Base-by-base conservation (phyloP, 352 stramenopile species). In the Phytophthora hibernalis region DNA sequence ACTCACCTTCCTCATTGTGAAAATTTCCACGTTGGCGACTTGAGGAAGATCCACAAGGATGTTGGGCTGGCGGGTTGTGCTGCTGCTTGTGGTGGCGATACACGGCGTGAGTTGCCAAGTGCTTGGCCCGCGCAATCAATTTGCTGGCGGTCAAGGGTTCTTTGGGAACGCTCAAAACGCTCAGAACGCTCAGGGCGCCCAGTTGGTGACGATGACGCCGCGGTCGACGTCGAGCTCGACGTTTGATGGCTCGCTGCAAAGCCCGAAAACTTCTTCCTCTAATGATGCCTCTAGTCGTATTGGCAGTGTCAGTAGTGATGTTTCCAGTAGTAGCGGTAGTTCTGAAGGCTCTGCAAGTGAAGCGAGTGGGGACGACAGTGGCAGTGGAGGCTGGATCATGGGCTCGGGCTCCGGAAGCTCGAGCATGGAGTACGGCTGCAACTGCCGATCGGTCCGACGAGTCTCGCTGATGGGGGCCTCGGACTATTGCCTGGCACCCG, bases 401-500 rank as follows among this genome's bases (percentile, higher is more conserved):
- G 44, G 50, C 22, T 68, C 54, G 11, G 78, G 64, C 21, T 74
- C 64, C 9, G 54, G 62, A 20, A 79, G 75, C 20, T 72, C 58
- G 8, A 76, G 49, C 31, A 38, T 77, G 38, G 68, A 73, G 60
- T 85, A 89, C 45, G 77, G 53, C 10, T 89, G 81, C 51, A 54
- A 63, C 38, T 89, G 81, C 59, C 71, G 61, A 22, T 66, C 68
- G 5, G 44, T 81, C 15, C 72, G 72, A 9, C 72, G 74, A 24
- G 85, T 90, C 16, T 93, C 85, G 52, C 76, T 93, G 22, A 89
- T 91, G 83, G 85, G 85, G 9, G 79, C 79, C 1, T 81, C 85
- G 0, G 80, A 93, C 62, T 93, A 93, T 45, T 93, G 85, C 24
- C 63, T 93, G 6, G 45, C 66, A 18, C 74, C 80, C 0, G 68